phyloP scores from a whole-genome alignment of 1,284 basidiomycete species.

The Boletus smithii region DNA sequence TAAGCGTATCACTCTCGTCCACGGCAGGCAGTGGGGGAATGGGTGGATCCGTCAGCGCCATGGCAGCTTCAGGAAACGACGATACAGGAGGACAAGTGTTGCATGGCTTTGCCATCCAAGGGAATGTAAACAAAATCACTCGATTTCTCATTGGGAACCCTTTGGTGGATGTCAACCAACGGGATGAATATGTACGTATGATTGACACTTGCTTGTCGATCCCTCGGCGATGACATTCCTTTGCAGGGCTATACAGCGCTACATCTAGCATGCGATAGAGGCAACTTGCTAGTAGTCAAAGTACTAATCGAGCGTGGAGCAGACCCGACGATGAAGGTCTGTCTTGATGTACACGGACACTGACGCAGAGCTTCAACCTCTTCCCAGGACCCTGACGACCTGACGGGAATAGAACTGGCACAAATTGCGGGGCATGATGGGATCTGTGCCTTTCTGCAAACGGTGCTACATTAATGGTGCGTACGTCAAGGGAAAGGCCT shows the following conservation, averaged over 20 bases:
- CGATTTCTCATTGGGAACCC: slow-evolving; percentile 44
- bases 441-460: slow-evolving; percentile 50
- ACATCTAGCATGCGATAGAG: slow-evolving; percentile 83
- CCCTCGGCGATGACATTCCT: slow-evolving; percentile 3
- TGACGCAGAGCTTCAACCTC: slow-evolving; percentile 5
- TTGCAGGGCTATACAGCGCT: slow-evolving; percentile 79
- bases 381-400: slow-evolving; percentile 66
- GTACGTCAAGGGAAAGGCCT: slow-evolving; percentile 8
- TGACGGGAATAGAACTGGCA: slow-evolving; percentile 66
- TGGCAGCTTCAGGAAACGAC: slow-evolving; percentile 40
- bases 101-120: slow-evolving; percentile 64
- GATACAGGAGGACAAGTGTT: slow-evolving; percentile 40
- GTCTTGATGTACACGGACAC: neutral
- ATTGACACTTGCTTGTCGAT: neutral
- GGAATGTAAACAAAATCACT: slow-evolving; percentile 48
- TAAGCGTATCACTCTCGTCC: slow-evolving; percentile 26
- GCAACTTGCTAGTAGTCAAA: slow-evolving; percentile 55
- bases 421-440: slow-evolving; percentile 61
- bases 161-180: slow-evolving; percentile 40
- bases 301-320: slow-evolving; percentile 66
- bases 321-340: slow-evolving; percentile 59
- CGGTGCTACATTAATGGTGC: slow-evolving; percentile 16
- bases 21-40: slow-evolving; percentile 45
- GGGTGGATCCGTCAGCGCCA: slow-evolving; percentile 62
- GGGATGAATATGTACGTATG: slow-evolving; percentile 62